phyloP scores from a whole-genome alignment of 768 basidiomycete genomes.

The Pulveroboletus sp. region DNA sequence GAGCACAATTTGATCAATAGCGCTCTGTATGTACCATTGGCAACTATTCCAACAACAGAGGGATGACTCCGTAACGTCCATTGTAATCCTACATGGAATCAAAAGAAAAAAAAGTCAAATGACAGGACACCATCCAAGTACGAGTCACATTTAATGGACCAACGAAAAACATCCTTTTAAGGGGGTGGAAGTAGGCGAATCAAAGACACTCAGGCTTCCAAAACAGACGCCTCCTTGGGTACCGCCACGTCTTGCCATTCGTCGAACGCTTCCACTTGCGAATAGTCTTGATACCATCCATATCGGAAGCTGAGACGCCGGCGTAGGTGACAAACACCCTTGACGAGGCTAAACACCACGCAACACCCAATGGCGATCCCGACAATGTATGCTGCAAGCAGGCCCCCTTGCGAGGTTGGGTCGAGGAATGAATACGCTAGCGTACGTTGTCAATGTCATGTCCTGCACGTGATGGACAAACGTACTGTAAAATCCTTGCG shows the following conservation, averaged over 20 bases:
- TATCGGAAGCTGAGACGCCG: constrained; percentile 26
- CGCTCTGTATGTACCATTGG: no score
- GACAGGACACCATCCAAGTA: neutral
- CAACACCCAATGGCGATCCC: constrained; percentile 53
- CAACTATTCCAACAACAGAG: neutral
- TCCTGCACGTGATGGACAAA: constrained; percentile 6
- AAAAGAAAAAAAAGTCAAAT: neutral
- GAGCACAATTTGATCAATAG: no score
- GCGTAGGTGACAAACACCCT: constrained; percentile 40
- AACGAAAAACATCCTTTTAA: no score
- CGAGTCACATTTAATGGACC: neutral
- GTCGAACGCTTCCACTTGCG: constrained; percentile 29
- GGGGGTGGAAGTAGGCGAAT: no score
- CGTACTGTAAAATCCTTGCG: constrained; percentile 66
- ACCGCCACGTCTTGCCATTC: constrained; percentile 46
- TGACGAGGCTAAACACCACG: constrained; percentile 51
- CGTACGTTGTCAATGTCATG: constrained; percentile 2
- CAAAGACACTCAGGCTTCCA: constrained; percentile 7
- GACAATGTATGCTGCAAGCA: constrained; percentile 60
- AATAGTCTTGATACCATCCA: constrained; percentile 5
- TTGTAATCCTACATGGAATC: no score
- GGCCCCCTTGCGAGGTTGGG: constrained; percentile 39
- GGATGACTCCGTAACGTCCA: no score
- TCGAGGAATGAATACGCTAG: constrained; percentile 67
- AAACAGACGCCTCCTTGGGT: constrained; percentile 10